Conservation (phyloP, 2,329 filamentous ascomycete genomes). For the Hymenoscyphus fructigenus region DNA sequence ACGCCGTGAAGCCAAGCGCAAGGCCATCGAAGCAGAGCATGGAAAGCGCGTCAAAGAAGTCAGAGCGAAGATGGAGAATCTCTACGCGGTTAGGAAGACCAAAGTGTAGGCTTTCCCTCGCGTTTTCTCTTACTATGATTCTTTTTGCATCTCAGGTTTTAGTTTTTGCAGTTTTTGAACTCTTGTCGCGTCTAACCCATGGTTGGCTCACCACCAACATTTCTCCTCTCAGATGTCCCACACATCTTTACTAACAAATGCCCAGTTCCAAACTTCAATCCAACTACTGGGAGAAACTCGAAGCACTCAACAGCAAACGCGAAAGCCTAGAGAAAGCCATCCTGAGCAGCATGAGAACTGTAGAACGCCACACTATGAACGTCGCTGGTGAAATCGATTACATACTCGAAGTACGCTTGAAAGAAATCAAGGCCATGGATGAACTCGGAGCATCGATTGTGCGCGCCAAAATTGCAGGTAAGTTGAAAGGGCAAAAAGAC, state of each 20-base stretch:
- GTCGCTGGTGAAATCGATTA: conserved; percentile 30
- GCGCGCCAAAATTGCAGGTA: not conserved
- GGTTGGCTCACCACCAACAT: not conserved
- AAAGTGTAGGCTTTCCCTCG: conserved; percentile 29
- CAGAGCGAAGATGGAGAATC: conserved; percentile 24
- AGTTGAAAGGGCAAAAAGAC: not conserved
- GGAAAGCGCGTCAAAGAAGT: conserved; percentile 28
- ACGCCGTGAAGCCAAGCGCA: conserved; percentile 32
- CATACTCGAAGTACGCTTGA: conserved; percentile 29
- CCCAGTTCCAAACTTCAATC: conserved; percentile 28
- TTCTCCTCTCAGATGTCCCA: not conserved
- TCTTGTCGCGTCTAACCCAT: not conserved
- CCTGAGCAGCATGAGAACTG: conserved; percentile 28
- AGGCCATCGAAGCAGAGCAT: conserved; percentile 29
- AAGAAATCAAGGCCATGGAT: conserved; percentile 22
- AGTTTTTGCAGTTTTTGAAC: not conserved
- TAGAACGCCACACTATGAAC: conserved; percentile 29
- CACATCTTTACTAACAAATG: not conserved
- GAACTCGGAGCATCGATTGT: not conserved
- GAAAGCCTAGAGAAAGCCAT: conserved; percentile 31
- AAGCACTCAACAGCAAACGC: conserved; percentile 31
- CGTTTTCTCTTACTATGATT: not conserved
- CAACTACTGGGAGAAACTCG: conserved; percentile 28
- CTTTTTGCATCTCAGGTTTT: not conserved
- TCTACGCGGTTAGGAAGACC: conserved; percentile 26